Evolutionary conservation across 2,329 filamentous ascomycete species (phyloP), one percentile per base, ranked within the genome.

Genomic region (Endocalyx cinctus): DNA sequence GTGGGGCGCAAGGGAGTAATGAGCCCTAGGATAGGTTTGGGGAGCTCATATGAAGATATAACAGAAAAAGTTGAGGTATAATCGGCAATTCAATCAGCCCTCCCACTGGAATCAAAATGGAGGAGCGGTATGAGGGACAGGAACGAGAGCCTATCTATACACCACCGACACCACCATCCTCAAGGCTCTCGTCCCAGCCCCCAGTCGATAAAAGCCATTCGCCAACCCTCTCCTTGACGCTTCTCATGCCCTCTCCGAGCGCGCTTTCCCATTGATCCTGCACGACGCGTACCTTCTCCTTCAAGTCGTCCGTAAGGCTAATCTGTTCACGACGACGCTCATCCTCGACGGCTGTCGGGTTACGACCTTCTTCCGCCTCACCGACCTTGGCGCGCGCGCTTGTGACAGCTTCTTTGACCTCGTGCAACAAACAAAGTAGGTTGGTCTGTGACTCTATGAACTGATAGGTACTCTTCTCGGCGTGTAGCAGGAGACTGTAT

Each of bases 361-460:
- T 65, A 6, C 61, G 50, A 3, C 77, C 68, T 53, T 87, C 77
- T 53, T 87, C 77, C 0, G 77, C 75, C 55, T 87, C 82, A 27
- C 78, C 72, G 33, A 77, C 77, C 45, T 79, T 79, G 6, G 85
- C 83, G 22, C 47, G 47, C 12, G 55, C 53, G 29, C 72, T 71
- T 54, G 86, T 82, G 2, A 86, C 79, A 0, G 82, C 82, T 34
- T 85, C 86, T 54, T 87, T 87, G 33, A 95, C 87, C 60, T 96
- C 88, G 51, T 96, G 92, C 36, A 95, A 63, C 23, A 97, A 69
- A 52, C 90, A 97, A 16, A 95, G 70, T 20, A 96, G 68, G 53
- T 96, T 96, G 18, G 80, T 90, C 66, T 97, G 90, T 6, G 81
- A 84, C 66, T 97, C 92, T 51, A 97, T 96, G 62, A 95, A 97